phyloP scores from a whole-genome alignment of 805 yeast species.

The Limtongia smithiae region DNA sequence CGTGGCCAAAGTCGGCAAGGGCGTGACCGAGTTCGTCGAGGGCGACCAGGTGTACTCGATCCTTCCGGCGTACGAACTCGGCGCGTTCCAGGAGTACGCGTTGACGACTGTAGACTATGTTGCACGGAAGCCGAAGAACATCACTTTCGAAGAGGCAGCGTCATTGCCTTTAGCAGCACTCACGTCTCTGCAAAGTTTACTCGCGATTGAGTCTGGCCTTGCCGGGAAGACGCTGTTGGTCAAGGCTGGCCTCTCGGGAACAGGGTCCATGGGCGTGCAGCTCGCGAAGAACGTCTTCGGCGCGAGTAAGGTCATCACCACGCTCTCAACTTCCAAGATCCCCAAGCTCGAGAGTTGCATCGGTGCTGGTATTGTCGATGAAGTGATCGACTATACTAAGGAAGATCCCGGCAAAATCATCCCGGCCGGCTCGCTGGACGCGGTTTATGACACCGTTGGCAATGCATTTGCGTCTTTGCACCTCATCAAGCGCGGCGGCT shows the following conservation, averaged over 20 bases:
- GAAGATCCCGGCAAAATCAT: constrained; percentile 20
- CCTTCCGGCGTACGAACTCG: constrained; percentile 7
- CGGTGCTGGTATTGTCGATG: constrained; percentile 28
- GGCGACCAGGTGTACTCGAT: constrained; percentile 28
- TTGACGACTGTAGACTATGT: constrained; percentile 8
- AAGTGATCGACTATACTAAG: constrained; percentile 29
- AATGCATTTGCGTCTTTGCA: constrained; percentile 12
- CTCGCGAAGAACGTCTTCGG: constrained; percentile 30
- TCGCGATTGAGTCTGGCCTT: constrained; percentile 3
- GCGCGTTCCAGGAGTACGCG: constrained; percentile 25
- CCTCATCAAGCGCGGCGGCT: constrained; percentile 24
- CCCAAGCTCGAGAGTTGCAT: constrained; percentile 16
- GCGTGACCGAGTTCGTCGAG: constrained; percentile 19
- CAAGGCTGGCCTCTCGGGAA: constrained; percentile 19
- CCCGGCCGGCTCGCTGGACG: constrained; percentile 21
- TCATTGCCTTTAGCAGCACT: constrained; percentile 27
- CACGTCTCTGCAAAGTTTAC: constrained; percentile 25
- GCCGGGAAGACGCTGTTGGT: constrained; percentile 27
- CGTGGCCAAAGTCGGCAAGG: constrained; percentile 27
- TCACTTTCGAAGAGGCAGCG: constrained; percentile 28
- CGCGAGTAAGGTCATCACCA: constrained; percentile 25
- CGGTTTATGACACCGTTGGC: constrained; percentile 27
- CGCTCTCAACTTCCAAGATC: constrained; percentile 30
- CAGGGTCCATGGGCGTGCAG: constrained; percentile 29
- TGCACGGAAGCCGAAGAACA: constrained; percentile 21